Conservation (phyloP, 257 asterid genomes). For the Primulina eburnea region DNA sequence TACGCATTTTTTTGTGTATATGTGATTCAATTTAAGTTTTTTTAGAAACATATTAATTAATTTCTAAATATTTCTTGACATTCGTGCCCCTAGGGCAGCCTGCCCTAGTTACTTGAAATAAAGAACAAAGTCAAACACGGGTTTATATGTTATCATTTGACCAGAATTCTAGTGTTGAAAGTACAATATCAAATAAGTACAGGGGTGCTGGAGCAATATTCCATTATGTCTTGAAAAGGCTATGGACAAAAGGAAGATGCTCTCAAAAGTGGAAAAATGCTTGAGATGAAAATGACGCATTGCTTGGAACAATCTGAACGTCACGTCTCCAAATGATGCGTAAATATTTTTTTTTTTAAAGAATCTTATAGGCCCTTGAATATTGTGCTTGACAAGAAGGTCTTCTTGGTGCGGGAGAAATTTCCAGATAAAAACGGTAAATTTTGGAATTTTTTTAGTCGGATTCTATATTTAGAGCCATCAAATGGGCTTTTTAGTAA, state of each 20-base stretch:
- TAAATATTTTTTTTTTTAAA: slow-evolving; percentile 16
- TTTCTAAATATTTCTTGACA: too few species aligned
- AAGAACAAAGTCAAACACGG: too few species aligned
- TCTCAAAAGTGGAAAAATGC: slow-evolving; percentile 55
- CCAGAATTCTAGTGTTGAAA: slow-evolving; percentile 1
- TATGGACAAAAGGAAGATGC: slow-evolving; percentile 29
- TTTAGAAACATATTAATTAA: too few species aligned
- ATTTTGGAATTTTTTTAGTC: not conserved
- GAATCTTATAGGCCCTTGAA: slow-evolving; percentile 37
- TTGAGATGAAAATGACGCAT: slow-evolving; percentile 57
- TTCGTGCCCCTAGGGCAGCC: too few species aligned
- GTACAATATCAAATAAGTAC: slow-evolving; percentile 23
- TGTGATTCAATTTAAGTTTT: too few species aligned
- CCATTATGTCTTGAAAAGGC: slow-evolving; percentile 4
- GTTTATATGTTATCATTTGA: too few species aligned
- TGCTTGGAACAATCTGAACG: slow-evolving; percentile 59
- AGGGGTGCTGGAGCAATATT: too few species aligned
- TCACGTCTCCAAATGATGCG: slow-evolving; percentile 44
- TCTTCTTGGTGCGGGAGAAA: slow-evolving; percentile 23
- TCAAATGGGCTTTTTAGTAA: slow-evolving; percentile 22
- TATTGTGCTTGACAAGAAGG: slow-evolving; percentile 34
- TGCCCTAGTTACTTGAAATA: too few species aligned
- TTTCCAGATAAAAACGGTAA: slow-evolving; percentile 25
- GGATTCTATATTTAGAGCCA: slow-evolving; percentile 21
- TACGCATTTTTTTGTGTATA: too few species aligned